Base-by-base conservation (phyloP, 176 grass and related monocot genomes). In the Bolboschoenus planiculmis region DNA sequence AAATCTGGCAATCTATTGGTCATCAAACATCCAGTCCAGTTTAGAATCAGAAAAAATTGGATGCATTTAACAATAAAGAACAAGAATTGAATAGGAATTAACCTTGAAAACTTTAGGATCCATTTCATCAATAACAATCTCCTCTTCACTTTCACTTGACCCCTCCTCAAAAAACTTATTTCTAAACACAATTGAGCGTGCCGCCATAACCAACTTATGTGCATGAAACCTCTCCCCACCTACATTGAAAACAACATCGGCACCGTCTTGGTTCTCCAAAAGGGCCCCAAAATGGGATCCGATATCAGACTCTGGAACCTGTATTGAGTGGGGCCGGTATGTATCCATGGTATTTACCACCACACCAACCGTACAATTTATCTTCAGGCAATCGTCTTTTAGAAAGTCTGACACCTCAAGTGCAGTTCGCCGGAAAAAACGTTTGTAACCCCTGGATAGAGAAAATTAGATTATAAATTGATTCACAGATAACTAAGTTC, bases 301-400 rank as follows among this genome's bases (percentile, higher is more conserved):
- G 37, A 97, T 97, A 79, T 97, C 91, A 46, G 91, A 92, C 11
- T 92, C 88, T 50, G 94, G 94, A 68, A 97, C 85, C 79, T 92
- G 67, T 87, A 97, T 79, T 10, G 86, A 88, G 75, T 92, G 76
- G 33, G 88, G 88, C 48, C 86, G 86, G 24, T 90, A 93, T 58
- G 84, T 84, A 57, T 94, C 91, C 92, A 92, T 90, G 61, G 83
- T 88, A 53, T 92, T 92, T 77, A 92, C 81, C 57, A 94, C 94
- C 75, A 94, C 90, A 31, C 91, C 90, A 86, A 97, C 91, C 72
- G 91, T 97, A 42, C 94, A 97, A 81, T 94, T 94, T 84, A 97
- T 97, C 84, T 97, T 97, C 85, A 97, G 85, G 88, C 94, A 94
- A 85, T 97, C 94, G 26, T 94, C 90, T 85, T 94, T 94, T 39